Evolutionary conservation across 2,329 filamentous ascomycete genomes (phyloP).

Genomic region (Diplodia sapinea): DNA sequence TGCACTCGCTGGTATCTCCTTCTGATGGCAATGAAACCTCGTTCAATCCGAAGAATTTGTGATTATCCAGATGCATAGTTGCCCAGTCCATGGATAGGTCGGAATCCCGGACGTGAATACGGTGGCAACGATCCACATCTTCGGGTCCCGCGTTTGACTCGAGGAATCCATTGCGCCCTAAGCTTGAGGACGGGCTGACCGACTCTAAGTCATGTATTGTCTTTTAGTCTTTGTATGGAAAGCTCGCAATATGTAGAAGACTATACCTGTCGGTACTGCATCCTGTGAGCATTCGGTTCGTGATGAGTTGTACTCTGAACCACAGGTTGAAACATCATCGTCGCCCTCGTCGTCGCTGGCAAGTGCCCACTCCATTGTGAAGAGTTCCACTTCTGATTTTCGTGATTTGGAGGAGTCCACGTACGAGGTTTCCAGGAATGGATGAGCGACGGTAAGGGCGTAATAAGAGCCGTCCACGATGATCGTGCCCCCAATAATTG

Average conservation of each 20-base stretch:
- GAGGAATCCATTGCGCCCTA: no score
- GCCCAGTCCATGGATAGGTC: neutral
- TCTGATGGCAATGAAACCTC: neutral
- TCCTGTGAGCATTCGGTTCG: neutral
- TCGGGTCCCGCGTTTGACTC: no score
- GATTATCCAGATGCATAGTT: neutral
- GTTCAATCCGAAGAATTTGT: neutral
- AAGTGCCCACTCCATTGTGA: neutral
- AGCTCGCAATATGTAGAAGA: neutral
- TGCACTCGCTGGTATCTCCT: no score
- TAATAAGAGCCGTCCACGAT: neutral
- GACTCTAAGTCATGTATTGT: no score
- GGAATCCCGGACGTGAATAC: no score
- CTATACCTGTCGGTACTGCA: neutral
- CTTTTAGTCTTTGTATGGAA: no score
- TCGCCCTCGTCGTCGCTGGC: neutral
- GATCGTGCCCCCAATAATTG: conserved; percentile 3
- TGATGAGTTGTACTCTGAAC: no score
- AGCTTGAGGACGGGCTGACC: no score
- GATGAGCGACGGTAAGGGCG: conserved; percentile 7
- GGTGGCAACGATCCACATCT: no score
- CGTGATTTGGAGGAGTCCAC: neutral
- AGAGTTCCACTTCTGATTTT: neutral
- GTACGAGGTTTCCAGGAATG: neutral
- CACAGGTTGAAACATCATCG: no score